Percentiles rank a stretch among this genome's conserved stretches.
Evolutionary conservation across 768 basidiomycete species (phyloP).

Genomic region (Russula earlei): DNA sequence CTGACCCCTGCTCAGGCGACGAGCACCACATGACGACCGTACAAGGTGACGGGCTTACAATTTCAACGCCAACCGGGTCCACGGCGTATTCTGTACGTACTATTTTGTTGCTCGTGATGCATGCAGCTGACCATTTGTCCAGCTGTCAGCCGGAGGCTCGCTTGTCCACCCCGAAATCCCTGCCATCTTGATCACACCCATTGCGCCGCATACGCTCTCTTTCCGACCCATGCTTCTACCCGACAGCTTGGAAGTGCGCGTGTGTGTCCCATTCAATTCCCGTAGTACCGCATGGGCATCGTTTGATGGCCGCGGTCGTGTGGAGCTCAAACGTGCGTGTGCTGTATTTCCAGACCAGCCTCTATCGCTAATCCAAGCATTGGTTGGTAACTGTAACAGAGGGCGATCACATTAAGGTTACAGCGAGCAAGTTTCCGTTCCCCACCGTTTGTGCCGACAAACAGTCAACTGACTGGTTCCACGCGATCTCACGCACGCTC

Average conservation of each 20-base stretch:
- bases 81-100: conserved; percentile 88
- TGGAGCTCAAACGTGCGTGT: conserved; percentile 84
- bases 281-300: conserved; percentile 98
- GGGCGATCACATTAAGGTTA: conserved; percentile 98
- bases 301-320: conserved; percentile 93
- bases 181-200: conserved; percentile 90
- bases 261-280: conserved; percentile 99
- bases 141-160: conserved; percentile 91
- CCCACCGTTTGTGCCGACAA: conserved; percentile 98
- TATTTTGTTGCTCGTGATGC: background rate
- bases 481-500: conserved; percentile 88
- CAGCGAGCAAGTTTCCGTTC: conserved; percentile 94
- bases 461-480: conserved; percentile 98
- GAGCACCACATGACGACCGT: conserved; percentile 99
- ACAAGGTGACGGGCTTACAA: conserved; percentile 92
- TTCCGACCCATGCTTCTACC: conserved; percentile 98
- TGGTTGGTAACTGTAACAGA: conserved; percentile 59
- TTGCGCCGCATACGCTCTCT: conserved; percentile 96
- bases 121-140: conserved; percentile 13
- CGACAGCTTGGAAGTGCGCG: conserved; percentile 95
- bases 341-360: background rate
- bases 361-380: conserved; percentile 7
- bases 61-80: conserved; percentile 94
- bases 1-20: conserved; percentile 52
- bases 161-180: conserved; percentile 98